Base-by-base conservation (phyloP, 805 yeast species). In the Spathaspora gorwiae region DNA sequence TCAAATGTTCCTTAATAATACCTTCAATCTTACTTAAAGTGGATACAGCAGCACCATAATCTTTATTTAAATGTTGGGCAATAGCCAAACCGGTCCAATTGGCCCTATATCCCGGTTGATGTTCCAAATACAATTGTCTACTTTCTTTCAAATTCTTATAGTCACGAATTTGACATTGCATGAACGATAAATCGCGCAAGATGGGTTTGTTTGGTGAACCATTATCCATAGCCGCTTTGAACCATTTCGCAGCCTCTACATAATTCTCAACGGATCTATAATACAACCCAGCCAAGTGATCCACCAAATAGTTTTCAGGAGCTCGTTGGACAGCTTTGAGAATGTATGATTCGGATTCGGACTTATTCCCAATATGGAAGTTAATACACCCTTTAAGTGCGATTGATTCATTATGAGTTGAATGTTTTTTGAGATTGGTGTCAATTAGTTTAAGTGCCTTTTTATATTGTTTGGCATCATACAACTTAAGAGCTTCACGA, bases 61-160 rank as follows among this genome's bases (percentile, higher is more conserved):
- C 87, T 26, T 78, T 76, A 60, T 79, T 79, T 59, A 90, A 71
- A 62, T 87, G 87, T 59, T 85, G 88, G 1, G 97, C 96, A 37
- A 89, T 75, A 1, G 96, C 96, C 42, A 86, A 73, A 0, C 84
- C 83, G 1, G 95, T 86, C 96, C 97, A 90, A 59, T 88, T 87
- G 49, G 92, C 90, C 52, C 97, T 78, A 60, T 80, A 87, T 0
- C 95, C 95, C 9, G 94, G 81, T 54, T 78, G 83, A 26, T 78
- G 75, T 55, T 84, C 87, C 63, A 94, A 74, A 55, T 81, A 82
- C 34, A 74, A 72, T 48, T 79, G 80, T 55, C 97, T 78, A 1
- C 92, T 77, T 9, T 68, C 77, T 5, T 79, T 73, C 49, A 85
- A 73, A 24, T 74, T 74, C 54, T 78, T 78, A 60, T 71, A 88